Percentiles rank a stretch among this genome's conserved stretches.
Evolutionary conservation across 2,329 filamentous ascomycete genomes (phyloP).

Genomic region (Pyrenochaeta sp.): DNA sequence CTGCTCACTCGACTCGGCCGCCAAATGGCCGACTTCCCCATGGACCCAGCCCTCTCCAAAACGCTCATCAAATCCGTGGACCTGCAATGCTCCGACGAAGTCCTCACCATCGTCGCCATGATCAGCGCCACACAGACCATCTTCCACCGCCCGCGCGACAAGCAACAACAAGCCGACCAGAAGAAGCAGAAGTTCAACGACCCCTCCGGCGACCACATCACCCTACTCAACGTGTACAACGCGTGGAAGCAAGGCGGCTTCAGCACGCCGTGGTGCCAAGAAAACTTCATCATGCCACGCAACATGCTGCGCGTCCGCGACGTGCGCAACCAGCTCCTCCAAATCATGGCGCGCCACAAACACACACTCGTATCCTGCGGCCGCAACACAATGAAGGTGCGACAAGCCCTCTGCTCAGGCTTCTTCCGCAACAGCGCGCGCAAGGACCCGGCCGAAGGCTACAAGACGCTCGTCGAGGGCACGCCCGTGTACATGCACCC

Average conservation of each 20-base stretch:
- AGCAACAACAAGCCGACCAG: conserved; percentile 93
- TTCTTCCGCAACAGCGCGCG: conserved; percentile 96
- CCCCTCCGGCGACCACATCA: conserved; percentile 91
- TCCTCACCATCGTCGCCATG: conserved; percentile 80
- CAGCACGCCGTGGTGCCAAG: conserved; percentile 90
- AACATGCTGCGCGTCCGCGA: conserved; percentile 90
- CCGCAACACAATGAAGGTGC: conserved; percentile 83
- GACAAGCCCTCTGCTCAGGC: conserved; percentile 86
- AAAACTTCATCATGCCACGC: conserved; percentile 95
- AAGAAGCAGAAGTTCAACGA: conserved; percentile 99
- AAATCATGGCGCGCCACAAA: conserved; percentile 92
- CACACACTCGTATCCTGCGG: conserved; percentile 85
- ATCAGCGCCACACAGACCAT: conserved; percentile 79
- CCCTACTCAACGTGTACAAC: conserved; percentile 95
- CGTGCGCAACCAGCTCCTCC: conserved; percentile 87
- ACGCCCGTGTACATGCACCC: conserved; percentile 96
- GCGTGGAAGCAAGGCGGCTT: conserved; percentile 89
- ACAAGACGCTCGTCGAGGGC: conserved; percentile 95
- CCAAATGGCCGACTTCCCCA: conserved; percentile 98
- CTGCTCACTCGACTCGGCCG: conserved; percentile 88
- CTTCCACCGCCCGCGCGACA: conserved; percentile 97
- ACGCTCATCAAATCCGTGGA: conserved; percentile 88
- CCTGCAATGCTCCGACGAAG: conserved; percentile 88
- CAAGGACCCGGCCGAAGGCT: conserved; percentile 95
- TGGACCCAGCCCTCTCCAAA: conserved; percentile 93